Evolutionary conservation across 2,329 filamentous ascomycete genomes (phyloP).

Genomic region (Didymellaceae sp.): DNA sequence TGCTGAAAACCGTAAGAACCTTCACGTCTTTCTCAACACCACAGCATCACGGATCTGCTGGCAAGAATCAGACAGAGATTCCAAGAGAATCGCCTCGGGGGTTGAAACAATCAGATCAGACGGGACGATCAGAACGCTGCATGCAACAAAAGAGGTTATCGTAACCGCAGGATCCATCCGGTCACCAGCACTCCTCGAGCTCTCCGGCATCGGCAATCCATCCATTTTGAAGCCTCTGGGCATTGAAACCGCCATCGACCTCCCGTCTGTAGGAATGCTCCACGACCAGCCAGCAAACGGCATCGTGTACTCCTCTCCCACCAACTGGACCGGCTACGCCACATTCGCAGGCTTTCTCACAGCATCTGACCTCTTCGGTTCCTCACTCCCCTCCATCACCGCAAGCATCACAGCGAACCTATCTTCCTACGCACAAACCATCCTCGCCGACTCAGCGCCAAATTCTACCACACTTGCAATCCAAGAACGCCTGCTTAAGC

Average conservation of each 20-base stretch:
- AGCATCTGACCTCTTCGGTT: conserved; percentile 45
- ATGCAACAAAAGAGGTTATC: conserved; percentile 42
- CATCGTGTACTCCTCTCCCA: conserved; percentile 33
- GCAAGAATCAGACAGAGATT: conserved; percentile 14
- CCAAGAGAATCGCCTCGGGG: conserved; percentile 27
- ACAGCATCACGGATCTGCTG: conserved; percentile 52
- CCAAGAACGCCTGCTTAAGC: conserved; percentile 51
- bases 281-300: conserved; percentile 44
- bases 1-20: conserved; percentile 48
- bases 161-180: conserved; percentile 45
- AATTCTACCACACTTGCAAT: conserved; percentile 34
- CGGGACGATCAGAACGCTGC: conserved; percentile 24
- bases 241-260: conserved; percentile 26
- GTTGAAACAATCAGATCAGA: conserved; percentile 32
- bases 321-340: conserved; percentile 48
- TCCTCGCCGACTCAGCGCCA: conserved; percentile 27
- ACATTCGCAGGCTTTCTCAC: conserved; percentile 47
- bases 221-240: conserved; percentile 31
- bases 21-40: conserved; percentile 54
- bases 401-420: conserved; percentile 34
- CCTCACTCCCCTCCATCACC: conserved; percentile 30
- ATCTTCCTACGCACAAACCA: conserved; percentile 35
- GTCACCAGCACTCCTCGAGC: conserved; percentile 45
- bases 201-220: conserved; percentile 48
- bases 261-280: conserved; percentile 43